Conservation (phyloP, 257 asterid genomes). For the Penstemon eatonii region DNA sequence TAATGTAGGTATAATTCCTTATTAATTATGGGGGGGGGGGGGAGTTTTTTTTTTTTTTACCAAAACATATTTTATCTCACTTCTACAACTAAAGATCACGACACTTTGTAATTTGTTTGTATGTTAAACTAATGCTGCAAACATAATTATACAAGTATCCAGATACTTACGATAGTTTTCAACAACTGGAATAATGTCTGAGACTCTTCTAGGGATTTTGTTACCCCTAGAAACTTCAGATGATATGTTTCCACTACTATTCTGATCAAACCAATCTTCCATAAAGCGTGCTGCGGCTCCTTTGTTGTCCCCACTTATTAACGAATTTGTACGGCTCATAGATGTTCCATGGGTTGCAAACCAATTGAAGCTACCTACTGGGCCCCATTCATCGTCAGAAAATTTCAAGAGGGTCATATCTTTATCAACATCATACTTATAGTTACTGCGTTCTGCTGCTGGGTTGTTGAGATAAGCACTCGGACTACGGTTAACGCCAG, state of each 20-base stretch:
- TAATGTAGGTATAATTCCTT: not conserved
- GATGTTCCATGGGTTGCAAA: constrained; percentile 99
- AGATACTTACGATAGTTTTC: constrained; percentile 62
- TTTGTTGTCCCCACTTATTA: constrained; percentile 98
- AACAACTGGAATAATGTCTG: constrained; percentile 69
- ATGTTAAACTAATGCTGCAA: constrained; percentile 10
- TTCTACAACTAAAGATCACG: constrained; percentile 8
- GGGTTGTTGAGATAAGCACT: constrained; percentile 96
- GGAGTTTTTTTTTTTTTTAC: not conserved
- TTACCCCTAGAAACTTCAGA: constrained; percentile 28
- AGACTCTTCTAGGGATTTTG: constrained; percentile 69
- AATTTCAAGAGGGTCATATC: constrained; percentile 94
- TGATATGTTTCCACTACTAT: constrained; percentile 33
- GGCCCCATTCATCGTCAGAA: constrained; percentile 91
- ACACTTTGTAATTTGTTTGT: constrained; percentile 3
- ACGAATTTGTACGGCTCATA: constrained; percentile 91
- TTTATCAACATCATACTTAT: constrained; percentile 82
- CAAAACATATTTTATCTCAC: constrained; percentile 8
- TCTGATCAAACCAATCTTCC: constrained; percentile 96
- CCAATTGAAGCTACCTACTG: constrained; percentile 99
- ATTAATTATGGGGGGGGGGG: not conserved
- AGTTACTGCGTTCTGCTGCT: constrained; percentile 79
- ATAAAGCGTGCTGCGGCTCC: constrained; percentile 98
- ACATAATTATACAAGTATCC: constrained; percentile 10
- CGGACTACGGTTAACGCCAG: constrained; percentile 94